Evolutionary conservation across 2,329 filamentous ascomycete genomes (phyloP).

Genomic region (Trichoderma afroharzianum): DNA sequence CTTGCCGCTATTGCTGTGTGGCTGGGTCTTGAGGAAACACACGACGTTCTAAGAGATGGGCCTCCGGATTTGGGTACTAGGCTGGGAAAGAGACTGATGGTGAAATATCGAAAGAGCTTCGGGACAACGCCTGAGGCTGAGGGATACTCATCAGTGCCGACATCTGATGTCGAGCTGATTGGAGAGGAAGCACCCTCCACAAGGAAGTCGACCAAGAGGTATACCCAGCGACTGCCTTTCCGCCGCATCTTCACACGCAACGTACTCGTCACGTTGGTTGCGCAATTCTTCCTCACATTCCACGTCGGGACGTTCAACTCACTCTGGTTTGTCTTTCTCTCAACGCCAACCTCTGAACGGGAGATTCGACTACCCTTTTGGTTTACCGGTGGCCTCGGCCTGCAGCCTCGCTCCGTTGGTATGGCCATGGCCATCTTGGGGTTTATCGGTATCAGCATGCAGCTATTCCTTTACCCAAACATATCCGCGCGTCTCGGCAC

Average conservation of each 20-base stretch:
- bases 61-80: conserved; percentile 42
- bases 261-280: conserved; percentile 53
- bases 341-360: conserved; percentile 53
- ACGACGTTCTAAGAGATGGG: conserved; percentile 40
- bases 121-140: not conserved
- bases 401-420: conserved; percentile 68
- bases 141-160: conserved; percentile 26
- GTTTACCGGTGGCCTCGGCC: conserved; percentile 73
- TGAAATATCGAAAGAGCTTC: conserved; percentile 27
- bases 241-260: conserved; percentile 54
- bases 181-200: conserved; percentile 4
- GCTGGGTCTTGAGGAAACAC: conserved; percentile 52
- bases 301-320: conserved; percentile 75
- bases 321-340: conserved; percentile 73
- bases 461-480: conserved; percentile 60
- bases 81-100: conserved; percentile 35
- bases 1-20: conserved; percentile 43
- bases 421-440: conserved; percentile 74
- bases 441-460: conserved; percentile 66
- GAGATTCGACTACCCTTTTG: conserved; percentile 48
- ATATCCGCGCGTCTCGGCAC: conserved; percentile 66
- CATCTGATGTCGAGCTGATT: conserved; percentile 24
- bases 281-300: conserved; percentile 66
- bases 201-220: conserved; percentile 31
- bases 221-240: conserved; percentile 49